Evolutionary conservation across 2,329 filamentous ascomycete genomes (phyloP).

Genomic region (Periglandula ipomoeae): DNA sequence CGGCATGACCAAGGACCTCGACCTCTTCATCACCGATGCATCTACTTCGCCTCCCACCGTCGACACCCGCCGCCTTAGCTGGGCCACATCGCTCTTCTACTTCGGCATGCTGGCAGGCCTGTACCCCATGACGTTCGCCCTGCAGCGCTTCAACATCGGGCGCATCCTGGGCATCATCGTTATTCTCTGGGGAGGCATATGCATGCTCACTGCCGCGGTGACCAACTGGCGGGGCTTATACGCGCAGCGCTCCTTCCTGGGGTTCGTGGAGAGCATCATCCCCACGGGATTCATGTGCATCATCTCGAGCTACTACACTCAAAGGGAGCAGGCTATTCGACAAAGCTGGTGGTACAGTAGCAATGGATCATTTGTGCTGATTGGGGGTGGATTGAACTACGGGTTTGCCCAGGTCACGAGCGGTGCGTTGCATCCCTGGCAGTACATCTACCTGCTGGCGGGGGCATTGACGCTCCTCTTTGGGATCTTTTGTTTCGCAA

Average conservation of each 20-base stretch:
- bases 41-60: conserved; percentile 41
- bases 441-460: conserved; percentile 62
- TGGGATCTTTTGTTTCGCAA: conserved; percentile 52
- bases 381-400: conserved; percentile 57
- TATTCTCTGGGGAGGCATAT: conserved; percentile 56
- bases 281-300: conserved; percentile 60
- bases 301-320: conserved; percentile 54
- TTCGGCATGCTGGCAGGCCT: conserved; percentile 69
- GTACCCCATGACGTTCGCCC: conserved; percentile 62
- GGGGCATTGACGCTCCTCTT: conserved; percentile 56
- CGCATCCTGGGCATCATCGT: conserved; percentile 54
- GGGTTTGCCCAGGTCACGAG: conserved; percentile 54
- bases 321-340: conserved; percentile 52
- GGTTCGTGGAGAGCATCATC: conserved; percentile 54
- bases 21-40: conserved; percentile 41
- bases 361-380: conserved; percentile 50
- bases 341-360: conserved; percentile 60
- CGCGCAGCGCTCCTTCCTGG: conserved; percentile 56
- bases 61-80: conserved; percentile 60
- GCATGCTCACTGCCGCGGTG: conserved; percentile 60
- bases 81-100: conserved; percentile 74
- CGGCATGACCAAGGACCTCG: conserved; percentile 63
- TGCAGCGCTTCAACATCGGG: conserved; percentile 60
- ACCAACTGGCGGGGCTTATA: conserved; percentile 54
- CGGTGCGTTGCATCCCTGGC: conserved; percentile 50